These are phyloP conservation scores for Canavalia gladiata DNA, from an alignment of 306 rosid genomes.

Conservation along the genomic window DNA sequence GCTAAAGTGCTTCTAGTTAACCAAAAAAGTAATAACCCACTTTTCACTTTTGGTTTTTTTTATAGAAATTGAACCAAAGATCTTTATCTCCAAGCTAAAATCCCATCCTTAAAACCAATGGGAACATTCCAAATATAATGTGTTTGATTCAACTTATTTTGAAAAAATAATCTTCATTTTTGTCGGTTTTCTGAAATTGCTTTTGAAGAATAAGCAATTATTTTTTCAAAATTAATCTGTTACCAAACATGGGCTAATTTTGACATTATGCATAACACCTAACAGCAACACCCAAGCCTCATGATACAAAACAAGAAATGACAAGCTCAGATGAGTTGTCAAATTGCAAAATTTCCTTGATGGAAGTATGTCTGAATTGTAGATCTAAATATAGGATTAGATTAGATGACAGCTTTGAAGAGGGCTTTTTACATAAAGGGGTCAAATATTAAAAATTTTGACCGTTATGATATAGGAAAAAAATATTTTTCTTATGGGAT, in stretches of 20 bases:
- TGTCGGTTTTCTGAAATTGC: too few species aligned
- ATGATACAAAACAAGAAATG: neutral
- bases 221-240: too few species aligned
- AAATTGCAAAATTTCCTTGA: neutral
- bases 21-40: neutral
- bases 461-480: neutral
- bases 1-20: neutral
- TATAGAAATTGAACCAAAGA: neutral
- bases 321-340: neutral
- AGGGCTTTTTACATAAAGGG: too few species aligned
- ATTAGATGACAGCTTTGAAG: neutral
- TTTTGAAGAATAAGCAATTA: too few species aligned
- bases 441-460: too few species aligned
- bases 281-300: conserved; percentile 20
- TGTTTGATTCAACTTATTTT: neutral
- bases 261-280: neutral
- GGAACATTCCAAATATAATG: neutral
- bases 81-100: neutral
- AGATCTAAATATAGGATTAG: neutral
- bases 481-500: too few species aligned
- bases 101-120: neutral
- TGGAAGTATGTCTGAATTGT: neutral
- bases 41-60: neutral
- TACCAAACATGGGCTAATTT: neutral
- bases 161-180: too few species aligned